A percentile compares a stretch with the other conserved stretches of the same genome.
phyloP scores from a whole-genome alignment of 1,139 yeast species.

The Barnettozyma hawaiiensis region DNA sequence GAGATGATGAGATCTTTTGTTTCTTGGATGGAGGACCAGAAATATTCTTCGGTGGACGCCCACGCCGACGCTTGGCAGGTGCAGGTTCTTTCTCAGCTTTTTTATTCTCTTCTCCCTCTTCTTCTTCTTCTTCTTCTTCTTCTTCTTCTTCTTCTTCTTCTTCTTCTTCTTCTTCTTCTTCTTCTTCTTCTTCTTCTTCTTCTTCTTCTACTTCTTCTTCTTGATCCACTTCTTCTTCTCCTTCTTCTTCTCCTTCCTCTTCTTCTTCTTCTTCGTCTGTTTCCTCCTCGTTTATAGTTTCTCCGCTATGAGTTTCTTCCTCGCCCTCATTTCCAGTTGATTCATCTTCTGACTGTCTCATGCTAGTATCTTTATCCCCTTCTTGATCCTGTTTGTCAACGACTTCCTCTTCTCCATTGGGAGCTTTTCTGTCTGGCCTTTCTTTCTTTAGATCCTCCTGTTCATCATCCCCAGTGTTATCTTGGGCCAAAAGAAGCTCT shows the following conservation, averaged over 20 bases:
- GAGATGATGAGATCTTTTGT: too few relatives aligned
- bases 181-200: constrained; percentile 8
- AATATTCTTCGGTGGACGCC: constrained; percentile 9
- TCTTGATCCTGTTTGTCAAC: not conserved
- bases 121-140: constrained; percentile 10
- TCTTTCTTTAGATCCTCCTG: constrained; percentile 10
- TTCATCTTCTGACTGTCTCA: constrained; percentile 1
- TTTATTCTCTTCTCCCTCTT: constrained; percentile 8
- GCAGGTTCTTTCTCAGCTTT: constrained; percentile 17
- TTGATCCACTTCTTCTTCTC: constrained; percentile 12
- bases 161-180: constrained; percentile 12
- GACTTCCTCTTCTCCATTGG: not conserved
- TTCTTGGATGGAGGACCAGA: constrained; percentile 4
- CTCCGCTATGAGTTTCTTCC: constrained; percentile 7
- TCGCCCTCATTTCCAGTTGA: constrained; percentile 6
- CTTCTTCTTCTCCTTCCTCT: constrained; percentile 5
- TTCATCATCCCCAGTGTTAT: constrained; percentile 11
- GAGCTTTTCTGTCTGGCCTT: not conserved
- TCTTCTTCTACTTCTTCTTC: constrained; percentile 9
- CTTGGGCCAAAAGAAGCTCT: constrained; percentile 1
- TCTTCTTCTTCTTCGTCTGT: constrained; percentile 7
- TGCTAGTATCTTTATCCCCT: constrained; percentile 7
- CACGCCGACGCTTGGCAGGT: constrained; percentile 25
- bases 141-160: constrained; percentile 14
- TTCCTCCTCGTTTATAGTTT: constrained; percentile 7